Conservation (phyloP, 176 grass and related monocot genomes). For the Phoenix dactylifera region DNA sequence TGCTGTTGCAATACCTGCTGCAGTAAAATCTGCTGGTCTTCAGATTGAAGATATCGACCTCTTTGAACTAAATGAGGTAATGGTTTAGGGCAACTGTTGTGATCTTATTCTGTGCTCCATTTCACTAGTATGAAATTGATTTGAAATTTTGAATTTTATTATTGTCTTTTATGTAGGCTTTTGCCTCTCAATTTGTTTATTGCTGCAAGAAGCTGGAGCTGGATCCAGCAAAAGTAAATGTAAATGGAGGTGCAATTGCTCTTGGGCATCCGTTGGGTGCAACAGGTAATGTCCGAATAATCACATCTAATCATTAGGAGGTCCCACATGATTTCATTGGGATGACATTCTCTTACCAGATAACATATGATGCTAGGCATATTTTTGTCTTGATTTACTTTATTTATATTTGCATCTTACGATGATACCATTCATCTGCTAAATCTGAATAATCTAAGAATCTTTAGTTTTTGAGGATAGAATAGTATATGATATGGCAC, state of each 20-base stretch:
- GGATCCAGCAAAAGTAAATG: slow-evolving; percentile 80
- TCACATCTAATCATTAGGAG: background rate
- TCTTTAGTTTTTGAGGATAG: too few relatives aligned
- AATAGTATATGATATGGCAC: too few relatives aligned
- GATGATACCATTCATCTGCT: too few relatives aligned
- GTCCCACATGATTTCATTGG: background rate
- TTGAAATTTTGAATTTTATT: slow-evolving; percentile 1
- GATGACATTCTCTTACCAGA: too few relatives aligned
- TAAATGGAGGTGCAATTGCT: slow-evolving; percentile 89
- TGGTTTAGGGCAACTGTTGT: background rate
- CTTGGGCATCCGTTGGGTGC: slow-evolving; percentile 88
- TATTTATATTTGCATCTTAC: too few relatives aligned
- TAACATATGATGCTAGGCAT: too few relatives aligned
- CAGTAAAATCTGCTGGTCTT: background rate
- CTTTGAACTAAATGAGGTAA: background rate
- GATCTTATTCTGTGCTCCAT: too few relatives aligned
- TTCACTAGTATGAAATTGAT: too few relatives aligned
- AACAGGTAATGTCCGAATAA: slow-evolving; percentile 42
- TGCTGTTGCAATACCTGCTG: slow-evolving; percentile 44
- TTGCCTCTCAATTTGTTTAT: slow-evolving; percentile 84
- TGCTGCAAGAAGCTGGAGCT: slow-evolving; percentile 82
- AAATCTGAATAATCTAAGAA: too few relatives aligned
- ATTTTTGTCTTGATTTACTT: too few relatives aligned
- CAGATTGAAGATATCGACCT: background rate
- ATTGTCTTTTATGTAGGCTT: slow-evolving; percentile 38